Base-by-base conservation (phyloP, 176 grass and related monocot species). In the Pontederia paniculata region DNA sequence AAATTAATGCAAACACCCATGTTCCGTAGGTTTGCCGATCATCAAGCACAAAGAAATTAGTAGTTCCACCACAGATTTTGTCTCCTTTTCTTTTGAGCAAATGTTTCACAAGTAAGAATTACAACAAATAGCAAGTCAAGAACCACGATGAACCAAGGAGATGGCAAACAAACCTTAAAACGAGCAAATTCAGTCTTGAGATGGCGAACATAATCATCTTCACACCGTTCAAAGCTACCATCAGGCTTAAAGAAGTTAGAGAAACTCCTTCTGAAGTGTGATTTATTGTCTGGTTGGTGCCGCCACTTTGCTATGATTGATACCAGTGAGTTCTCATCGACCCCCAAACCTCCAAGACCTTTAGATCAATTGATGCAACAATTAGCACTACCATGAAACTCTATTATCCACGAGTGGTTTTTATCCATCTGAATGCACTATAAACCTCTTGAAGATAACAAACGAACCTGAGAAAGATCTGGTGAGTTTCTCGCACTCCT, bases 391-490 rank as follows among this genome's bases (percentile, higher is more conserved):
- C 12, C 13, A 17, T 23, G 42, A 14, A 12, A 18, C 1, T 13
- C 11, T 12, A 21, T 6, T 37, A 37, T 37, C 28, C 28, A 37
- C 7, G 28, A 5, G 28, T 6, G 1, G 57, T 16, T 21, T 58
- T 12, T 20, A 13, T 28, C 25, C 3, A 19, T 1, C 8, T 12
- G 14, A 42, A 16, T 45, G 37, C 37, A 43, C 20, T 55, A 12
- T 21, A 37, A 37, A 22, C 8, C 12, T 50, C 45, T 45, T 57
- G 45, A 37, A 18, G 12, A 23, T 57, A 28, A 6, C 5, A 54
- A 52, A 68, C 73, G 37, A 51, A 96, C 86, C 91, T 76, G 91
- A 97, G 80, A 97, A 85, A 79, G 91, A 86, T 65, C 42, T 84
- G 83, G 74, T 88, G 61, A 97, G 83, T 3, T 75, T 60, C 14